phyloP scores from a whole-genome alignment of 768 basidiomycete species.

The Tulasnella sp. region DNA sequence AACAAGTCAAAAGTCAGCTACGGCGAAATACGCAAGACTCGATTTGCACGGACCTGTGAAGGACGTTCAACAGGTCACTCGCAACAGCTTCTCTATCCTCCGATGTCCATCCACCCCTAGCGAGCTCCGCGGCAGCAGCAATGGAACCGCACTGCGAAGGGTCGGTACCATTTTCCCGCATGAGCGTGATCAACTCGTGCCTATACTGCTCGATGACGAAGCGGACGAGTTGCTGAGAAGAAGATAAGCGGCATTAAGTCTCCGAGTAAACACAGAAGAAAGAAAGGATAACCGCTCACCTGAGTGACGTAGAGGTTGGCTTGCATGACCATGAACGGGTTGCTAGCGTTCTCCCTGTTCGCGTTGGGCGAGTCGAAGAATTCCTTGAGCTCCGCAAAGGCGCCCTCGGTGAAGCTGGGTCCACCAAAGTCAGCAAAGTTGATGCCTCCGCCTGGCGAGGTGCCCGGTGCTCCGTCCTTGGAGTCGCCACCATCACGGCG shows the following conservation, averaged over 20 bases:
- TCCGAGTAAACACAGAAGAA: constrained; percentile 6
- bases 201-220: constrained; percentile 91
- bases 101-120: constrained; percentile 38
- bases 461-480: neutral
- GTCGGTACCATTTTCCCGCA: constrained; percentile 64
- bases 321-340: constrained; percentile 89
- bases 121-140: constrained; percentile 28
- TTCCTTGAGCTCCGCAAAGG: constrained; percentile 83
- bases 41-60: constrained; percentile 58
- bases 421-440: constrained; percentile 29
- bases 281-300: constrained; percentile 43
- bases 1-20: constrained; percentile 12
- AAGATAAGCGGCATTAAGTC: constrained; percentile 12
- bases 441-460: constrained; percentile 17
- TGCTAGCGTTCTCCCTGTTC: constrained; percentile 76
- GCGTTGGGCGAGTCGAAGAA: constrained; percentile 91
- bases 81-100: constrained; percentile 81
- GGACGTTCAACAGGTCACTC: constrained; percentile 78
- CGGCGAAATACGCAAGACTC: neutral
- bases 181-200: constrained; percentile 69
- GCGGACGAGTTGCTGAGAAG: constrained; percentile 77
- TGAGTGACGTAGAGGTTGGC: constrained; percentile 91
- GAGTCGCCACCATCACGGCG: constrained; percentile 19
- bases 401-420: constrained; percentile 72
- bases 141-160: constrained; percentile 33